A percentile compares a stretch with the other conserved stretches of the same genome.
Evolutionary conservation across 371 early-diverging fungal species (phyloP).

Genomic region (Massospora cicadina): DNA sequence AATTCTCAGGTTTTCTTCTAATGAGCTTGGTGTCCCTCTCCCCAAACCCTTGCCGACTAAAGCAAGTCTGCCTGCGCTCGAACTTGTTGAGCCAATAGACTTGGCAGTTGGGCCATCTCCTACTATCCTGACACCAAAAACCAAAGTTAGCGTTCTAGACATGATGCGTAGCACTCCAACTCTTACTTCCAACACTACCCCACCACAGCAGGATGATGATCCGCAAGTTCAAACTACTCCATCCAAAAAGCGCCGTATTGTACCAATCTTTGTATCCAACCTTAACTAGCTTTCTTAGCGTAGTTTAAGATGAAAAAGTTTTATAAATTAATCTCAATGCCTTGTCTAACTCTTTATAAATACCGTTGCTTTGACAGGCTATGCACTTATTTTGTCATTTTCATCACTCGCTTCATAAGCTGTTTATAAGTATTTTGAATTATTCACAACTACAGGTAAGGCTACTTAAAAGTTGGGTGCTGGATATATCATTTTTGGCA

Average conservation of each 20-base stretch:
- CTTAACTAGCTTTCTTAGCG: not conserved
- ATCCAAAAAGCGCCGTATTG: not conserved
- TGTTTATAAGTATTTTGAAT: too few species aligned
- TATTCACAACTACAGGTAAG: too few species aligned
- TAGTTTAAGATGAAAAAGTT: not conserved
- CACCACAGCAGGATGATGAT: not conserved
- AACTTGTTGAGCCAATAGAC: not conserved
- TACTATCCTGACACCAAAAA: not conserved
- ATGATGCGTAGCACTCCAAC: not conserved
- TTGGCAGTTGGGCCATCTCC: not conserved
- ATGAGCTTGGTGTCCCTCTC: slow-evolving; percentile 27
- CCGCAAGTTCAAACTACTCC: not conserved
- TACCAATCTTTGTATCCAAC: not conserved
- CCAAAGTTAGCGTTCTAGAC: not conserved
- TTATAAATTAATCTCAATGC: too few species aligned
- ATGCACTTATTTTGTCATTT: too few species aligned
- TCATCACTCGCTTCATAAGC: too few species aligned
- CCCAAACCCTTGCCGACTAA: not conserved
- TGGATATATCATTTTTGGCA: too few species aligned
- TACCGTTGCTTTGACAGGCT: too few species aligned
- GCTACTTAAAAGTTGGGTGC: too few species aligned
- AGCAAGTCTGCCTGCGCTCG: not conserved
- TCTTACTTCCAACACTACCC: not conserved
- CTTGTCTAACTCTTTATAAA: too few species aligned
- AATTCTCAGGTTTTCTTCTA: slow-evolving; percentile 48